phyloP scores from a whole-genome alignment of 2,329 filamentous ascomycete genomes.

The Xylaria multiplex region DNA sequence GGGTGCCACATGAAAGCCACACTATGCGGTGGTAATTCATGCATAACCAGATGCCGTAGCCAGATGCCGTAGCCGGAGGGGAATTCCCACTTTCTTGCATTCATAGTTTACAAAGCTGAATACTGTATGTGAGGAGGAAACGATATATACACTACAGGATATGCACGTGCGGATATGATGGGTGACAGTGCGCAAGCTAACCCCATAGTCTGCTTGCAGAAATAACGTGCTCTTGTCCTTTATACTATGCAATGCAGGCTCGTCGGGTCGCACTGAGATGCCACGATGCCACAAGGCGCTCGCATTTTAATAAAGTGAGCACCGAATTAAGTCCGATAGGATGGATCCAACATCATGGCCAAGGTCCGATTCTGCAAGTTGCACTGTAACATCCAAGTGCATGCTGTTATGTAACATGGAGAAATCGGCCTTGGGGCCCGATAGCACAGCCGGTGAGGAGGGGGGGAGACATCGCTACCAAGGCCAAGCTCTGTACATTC shows the following conservation, averaged over 20 bases:
- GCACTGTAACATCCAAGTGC: constrained; percentile 20
- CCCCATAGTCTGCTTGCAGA: constrained; percentile 34
- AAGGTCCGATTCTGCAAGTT: constrained; percentile 31
- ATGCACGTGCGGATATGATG: constrained; percentile 27
- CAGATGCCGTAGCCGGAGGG: constrained; percentile 30
- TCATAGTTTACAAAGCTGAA: constrained; percentile 17
- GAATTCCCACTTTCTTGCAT: constrained; percentile 33
- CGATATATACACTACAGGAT: constrained; percentile 7
- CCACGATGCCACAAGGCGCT: constrained; percentile 30
- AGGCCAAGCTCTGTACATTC: constrained; percentile 19
- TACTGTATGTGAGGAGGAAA: constrained; percentile 7
- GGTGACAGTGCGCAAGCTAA: constrained; percentile 27
- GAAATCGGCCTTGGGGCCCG: constrained; percentile 24
- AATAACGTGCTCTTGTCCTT: constrained; percentile 34
- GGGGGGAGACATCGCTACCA: constrained; percentile 24
- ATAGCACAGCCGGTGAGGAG: constrained; percentile 23
- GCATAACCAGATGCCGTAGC: constrained; percentile 29
- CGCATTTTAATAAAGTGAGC: constrained; percentile 29
- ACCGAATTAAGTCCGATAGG: constrained; percentile 39
- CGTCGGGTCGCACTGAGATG: constrained; percentile 33
- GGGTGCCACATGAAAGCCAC: constrained; percentile 24
- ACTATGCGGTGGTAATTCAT: constrained; percentile 30
- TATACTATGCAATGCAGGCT: constrained; percentile 27
- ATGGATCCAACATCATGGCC: constrained; percentile 16
- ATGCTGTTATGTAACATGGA: constrained; percentile 32